These are phyloP conservation scores for Heimioporus sp. DNA, from an alignment of 768 basidiomycete species.

Conservation along the genomic window DNA sequence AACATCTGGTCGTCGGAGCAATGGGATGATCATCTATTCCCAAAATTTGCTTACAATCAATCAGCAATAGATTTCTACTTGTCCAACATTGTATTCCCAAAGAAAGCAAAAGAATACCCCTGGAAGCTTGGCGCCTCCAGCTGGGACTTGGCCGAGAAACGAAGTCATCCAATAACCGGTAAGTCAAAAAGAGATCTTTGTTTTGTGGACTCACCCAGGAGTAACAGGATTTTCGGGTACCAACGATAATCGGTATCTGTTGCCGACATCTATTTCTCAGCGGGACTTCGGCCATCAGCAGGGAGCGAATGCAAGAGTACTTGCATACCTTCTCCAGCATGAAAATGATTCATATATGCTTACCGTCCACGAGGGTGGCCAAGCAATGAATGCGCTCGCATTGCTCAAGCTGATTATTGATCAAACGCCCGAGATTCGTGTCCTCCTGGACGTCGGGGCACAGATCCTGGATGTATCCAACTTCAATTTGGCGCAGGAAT, in stretches of 20 bases:
- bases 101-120: background rate
- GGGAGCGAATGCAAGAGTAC: conserved; percentile 38
- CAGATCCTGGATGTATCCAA: conserved; percentile 52
- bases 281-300: conserved; percentile 27
- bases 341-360: conserved; percentile 40
- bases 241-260: conserved; percentile 41
- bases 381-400: conserved; percentile 11
- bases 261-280: conserved; percentile 17
- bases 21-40: background rate
- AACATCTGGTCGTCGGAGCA: background rate
- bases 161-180: background rate
- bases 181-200: too few species aligned
- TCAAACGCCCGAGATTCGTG: conserved; percentile 36
- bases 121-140: background rate
- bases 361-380: conserved; percentile 10
- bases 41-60: background rate
- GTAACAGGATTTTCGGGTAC: conserved; percentile 51
- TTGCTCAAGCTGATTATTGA: conserved; percentile 32
- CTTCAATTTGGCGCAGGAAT: conserved; percentile 30
- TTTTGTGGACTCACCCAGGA: too few species aligned
- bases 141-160: background rate
- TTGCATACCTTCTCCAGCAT: conserved; percentile 16
- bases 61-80: conserved; percentile 8
- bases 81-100: conserved; percentile 8
- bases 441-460: conserved; percentile 53